Evolutionary conservation across 2,329 filamentous ascomycete genomes (phyloP).

Genomic region (Aureobasidium sp.): DNA sequence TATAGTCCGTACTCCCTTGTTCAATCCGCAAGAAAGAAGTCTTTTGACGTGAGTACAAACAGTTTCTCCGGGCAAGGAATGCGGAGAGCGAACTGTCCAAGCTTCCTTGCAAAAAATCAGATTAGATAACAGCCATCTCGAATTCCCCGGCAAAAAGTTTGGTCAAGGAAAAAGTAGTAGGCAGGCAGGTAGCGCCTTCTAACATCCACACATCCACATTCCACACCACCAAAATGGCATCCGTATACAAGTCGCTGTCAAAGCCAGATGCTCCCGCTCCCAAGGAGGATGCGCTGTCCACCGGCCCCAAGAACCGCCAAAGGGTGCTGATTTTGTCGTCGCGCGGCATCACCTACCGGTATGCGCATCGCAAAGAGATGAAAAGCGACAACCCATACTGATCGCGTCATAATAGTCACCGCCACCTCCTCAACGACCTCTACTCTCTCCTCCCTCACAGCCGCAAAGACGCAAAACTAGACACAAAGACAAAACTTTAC

Average conservation of each 20-base stretch:
- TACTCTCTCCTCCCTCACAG: conserved; percentile 82
- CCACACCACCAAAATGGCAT: conserved; percentile 36
- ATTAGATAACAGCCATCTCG: conserved; percentile 3
- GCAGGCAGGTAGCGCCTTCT: no score
- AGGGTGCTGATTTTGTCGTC: conserved; percentile 85
- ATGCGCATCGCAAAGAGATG: conserved; percentile 20
- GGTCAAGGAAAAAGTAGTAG: no score
- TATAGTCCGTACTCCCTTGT: neutral
- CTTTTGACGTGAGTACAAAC: neutral
- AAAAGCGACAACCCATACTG: neutral
- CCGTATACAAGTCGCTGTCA: conserved; percentile 50
- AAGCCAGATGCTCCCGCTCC: conserved; percentile 28
- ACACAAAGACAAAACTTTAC: conserved; percentile 82
- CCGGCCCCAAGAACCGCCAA: conserved; percentile 36
- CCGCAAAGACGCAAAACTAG: conserved; percentile 91
- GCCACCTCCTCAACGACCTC: conserved; percentile 86
- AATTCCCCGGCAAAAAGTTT: neutral
- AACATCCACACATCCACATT: neutral
- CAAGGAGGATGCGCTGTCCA: conserved; percentile 24
- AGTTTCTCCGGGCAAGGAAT: neutral
- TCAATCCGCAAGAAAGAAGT: neutral
- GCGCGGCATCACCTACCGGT: conserved; percentile 84
- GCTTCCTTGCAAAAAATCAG: neutral
- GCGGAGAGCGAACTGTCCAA: conserved; percentile 2
- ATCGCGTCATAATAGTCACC: conserved; percentile 53